phyloP scores from a whole-genome alignment of 371 early-diverging fungal genomes.

The Funneliformis caledonium region DNA sequence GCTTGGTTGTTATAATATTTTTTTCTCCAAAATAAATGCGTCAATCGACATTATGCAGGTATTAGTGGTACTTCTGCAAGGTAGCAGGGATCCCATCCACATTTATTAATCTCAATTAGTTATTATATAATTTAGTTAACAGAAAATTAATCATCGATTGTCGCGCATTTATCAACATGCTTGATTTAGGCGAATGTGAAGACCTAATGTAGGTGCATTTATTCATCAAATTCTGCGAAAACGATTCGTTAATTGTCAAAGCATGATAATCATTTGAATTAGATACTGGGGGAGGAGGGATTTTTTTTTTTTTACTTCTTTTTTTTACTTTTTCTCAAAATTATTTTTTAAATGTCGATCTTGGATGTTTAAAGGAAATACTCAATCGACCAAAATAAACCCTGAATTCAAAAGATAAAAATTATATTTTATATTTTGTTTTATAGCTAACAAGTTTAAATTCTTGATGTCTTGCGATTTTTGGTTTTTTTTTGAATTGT shows the following conservation, averaged over 20 bases:
- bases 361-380: too few species aligned
- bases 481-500: too few species aligned
- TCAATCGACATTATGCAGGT: background rate
- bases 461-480: background rate
- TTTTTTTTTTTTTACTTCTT: too few species aligned
- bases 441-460: background rate
- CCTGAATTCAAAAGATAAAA: background rate
- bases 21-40: background rate
- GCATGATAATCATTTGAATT: too few species aligned
- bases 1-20: background rate
- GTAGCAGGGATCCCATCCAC: background rate
- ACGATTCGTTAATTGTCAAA: too few species aligned
- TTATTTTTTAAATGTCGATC: too few species aligned
- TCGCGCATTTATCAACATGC: background rate
- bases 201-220: background rate
- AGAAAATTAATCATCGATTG: background rate
- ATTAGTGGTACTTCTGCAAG: background rate
- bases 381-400: background rate
- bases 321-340: too few species aligned
- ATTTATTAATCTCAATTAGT: background rate
- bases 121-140: background rate
- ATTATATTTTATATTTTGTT: too few species aligned
- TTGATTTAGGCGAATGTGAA: background rate
- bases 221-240: too few species aligned
- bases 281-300: too few species aligned